These are phyloP conservation scores for Arthrobotrys conoides DNA, from an alignment of 2,329 filamentous ascomycete genomes.

Conservation along the genomic window DNA sequence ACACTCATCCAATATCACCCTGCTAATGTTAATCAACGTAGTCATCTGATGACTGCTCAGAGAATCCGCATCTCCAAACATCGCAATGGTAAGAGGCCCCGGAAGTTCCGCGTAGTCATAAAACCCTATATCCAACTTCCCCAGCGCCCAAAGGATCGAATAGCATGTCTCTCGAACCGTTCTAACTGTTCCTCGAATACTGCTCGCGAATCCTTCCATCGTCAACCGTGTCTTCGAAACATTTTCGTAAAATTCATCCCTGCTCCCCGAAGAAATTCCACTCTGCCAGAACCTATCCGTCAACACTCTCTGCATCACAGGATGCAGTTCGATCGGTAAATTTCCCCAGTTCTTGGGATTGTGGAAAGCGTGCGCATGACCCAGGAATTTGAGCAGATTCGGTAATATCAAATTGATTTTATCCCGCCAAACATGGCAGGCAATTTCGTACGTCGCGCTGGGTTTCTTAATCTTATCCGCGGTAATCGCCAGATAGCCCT, in stretches of 20 bases:
- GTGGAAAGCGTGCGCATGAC: constrained; percentile 91
- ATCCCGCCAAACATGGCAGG: constrained; percentile 86
- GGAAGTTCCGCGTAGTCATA: constrained; percentile 91
- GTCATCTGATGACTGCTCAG: constrained; percentile 94
- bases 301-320: constrained; percentile 83
- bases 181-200: constrained; percentile 87
- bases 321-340: constrained; percentile 80
- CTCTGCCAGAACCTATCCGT: constrained; percentile 99
- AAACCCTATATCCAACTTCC: constrained; percentile 85
- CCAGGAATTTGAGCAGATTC: constrained; percentile 85
- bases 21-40: constrained; percentile 88
- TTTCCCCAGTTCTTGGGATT: constrained; percentile 86
- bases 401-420: constrained; percentile 86
- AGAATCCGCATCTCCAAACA: constrained; percentile 85
- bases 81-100: constrained; percentile 82
- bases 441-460: constrained; percentile 80
- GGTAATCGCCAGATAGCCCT: constrained; percentile 91
- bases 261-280: constrained; percentile 93
- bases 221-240: constrained; percentile 90
- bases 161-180: constrained; percentile 95
- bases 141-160: constrained; percentile 94
- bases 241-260: constrained; percentile 94
- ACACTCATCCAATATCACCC: constrained; percentile 92
- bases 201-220: constrained; percentile 92
- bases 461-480: constrained; percentile 87